Percentiles rank a stretch among this genome's conserved stretches.
Conservation (phyloP, 192 early-diverging fungal species). For the Backusella westeae region DNA sequence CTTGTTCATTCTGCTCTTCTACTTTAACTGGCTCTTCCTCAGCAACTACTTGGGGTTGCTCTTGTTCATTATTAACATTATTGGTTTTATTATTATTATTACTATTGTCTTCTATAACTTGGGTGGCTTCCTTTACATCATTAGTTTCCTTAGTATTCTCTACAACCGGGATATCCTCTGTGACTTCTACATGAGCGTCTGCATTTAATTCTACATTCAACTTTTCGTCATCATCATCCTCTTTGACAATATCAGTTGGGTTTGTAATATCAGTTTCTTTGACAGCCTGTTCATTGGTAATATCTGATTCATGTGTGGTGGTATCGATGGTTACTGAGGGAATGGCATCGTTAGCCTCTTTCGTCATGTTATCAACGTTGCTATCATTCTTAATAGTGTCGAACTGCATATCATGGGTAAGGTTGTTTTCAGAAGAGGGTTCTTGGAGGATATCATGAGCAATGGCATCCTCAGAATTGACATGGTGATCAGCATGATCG, state of each 20-base stretch:
- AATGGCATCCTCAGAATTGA: background rate
- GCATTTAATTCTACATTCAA: background rate
- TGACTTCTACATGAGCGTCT: background rate
- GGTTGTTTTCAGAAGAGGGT: background rate
- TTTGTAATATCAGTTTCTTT: background rate
- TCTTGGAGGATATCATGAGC: background rate
- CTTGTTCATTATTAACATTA: background rate
- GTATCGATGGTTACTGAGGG: background rate
- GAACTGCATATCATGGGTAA: background rate
- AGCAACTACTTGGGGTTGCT: background rate
- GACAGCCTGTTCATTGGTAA: background rate
- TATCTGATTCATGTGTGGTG: background rate
- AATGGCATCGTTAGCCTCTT: background rate
- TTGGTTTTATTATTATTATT: background rate
- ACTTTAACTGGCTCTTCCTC: background rate
- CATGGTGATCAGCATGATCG: background rate
- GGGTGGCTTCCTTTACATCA: background rate
- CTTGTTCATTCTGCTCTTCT: background rate
- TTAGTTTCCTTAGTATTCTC: background rate
- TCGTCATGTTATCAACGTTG: background rate
- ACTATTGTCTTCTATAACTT: background rate
- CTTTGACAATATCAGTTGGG: background rate
- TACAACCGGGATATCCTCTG: background rate
- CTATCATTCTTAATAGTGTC: background rate
- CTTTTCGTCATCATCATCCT: background rate